Evolutionary conservation across 768 basidiomycete genomes (phyloP).

Genomic region (Postia placenta): DNA sequence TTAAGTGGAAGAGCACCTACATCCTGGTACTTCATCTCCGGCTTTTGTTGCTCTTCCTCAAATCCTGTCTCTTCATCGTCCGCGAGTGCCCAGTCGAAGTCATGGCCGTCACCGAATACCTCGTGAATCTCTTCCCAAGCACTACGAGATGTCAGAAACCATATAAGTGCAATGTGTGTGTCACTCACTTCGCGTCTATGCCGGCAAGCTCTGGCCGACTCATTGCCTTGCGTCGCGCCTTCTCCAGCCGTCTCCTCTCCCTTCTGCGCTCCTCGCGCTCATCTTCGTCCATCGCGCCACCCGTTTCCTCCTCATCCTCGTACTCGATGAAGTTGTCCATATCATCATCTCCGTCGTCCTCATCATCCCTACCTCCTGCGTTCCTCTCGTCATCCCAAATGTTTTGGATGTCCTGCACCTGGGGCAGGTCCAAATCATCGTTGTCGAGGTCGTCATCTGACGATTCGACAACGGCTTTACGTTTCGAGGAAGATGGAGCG

Average conservation of each 20-base stretch:
- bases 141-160: slow-evolving; percentile 31
- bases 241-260: slow-evolving; percentile 60
- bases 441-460: slow-evolving; percentile 71
- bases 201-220: slow-evolving; percentile 67
- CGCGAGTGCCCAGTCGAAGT: slow-evolving; percentile 91
- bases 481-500: slow-evolving; percentile 52
- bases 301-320: slow-evolving; percentile 61
- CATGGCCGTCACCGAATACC: slow-evolving; percentile 93
- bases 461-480: slow-evolving; percentile 56
- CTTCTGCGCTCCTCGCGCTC: slow-evolving; percentile 70
- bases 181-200: slow-evolving; percentile 75
- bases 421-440: slow-evolving; percentile 44
- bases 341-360: slow-evolving; percentile 64
- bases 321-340: slow-evolving; percentile 77
- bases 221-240: slow-evolving; percentile 60
- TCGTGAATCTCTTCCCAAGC: slow-evolving; percentile 95
- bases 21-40: slow-evolving; percentile 81
- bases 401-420: slow-evolving; percentile 55
- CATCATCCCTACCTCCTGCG: slow-evolving; percentile 42
- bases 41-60: slow-evolving; percentile 51
- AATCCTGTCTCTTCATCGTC: slow-evolving; percentile 61
- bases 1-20: slow-evolving; percentile 47
- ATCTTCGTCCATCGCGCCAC: slow-evolving; percentile 62
- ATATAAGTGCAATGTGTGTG: neutral
- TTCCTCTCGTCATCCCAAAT: slow-evolving; percentile 82